Evolutionary conservation across 2,329 filamentous ascomycete species (phyloP).

Genomic region (Coniochaeta pulveracea): DNA sequence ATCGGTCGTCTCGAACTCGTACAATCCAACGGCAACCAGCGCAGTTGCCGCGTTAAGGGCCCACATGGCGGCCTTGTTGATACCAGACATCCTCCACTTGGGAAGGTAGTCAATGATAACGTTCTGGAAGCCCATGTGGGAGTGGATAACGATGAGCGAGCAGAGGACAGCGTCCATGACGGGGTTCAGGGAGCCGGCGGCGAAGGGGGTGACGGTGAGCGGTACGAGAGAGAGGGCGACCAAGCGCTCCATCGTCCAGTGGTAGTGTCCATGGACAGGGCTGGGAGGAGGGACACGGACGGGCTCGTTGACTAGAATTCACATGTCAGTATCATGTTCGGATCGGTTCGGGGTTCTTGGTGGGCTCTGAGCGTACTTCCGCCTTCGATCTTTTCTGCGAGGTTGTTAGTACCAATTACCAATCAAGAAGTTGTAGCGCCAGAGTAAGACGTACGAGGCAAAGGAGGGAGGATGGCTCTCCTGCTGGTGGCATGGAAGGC

Average conservation of each 20-base stretch:
- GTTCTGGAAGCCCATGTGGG: conserved; percentile 89
- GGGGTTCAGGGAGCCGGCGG: conserved; percentile 83
- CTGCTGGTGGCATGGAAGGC: conserved; percentile 79
- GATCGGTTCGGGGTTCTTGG: conserved; percentile 1
- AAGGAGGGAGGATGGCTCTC: conserved; percentile 67
- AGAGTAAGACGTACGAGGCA: conserved; percentile 57
- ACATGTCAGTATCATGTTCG: conserved; percentile 7
- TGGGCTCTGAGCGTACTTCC: conserved; percentile 42
- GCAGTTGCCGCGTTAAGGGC: conserved; percentile 67
- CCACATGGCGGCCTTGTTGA: conserved; percentile 63
- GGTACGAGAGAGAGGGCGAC: conserved; percentile 75
- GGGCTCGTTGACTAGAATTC: conserved; percentile 68
- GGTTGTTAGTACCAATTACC: conserved; percentile 30
- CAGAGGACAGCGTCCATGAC: conserved; percentile 77
- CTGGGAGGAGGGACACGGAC: conserved; percentile 60
- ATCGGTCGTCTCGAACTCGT: conserved; percentile 99
- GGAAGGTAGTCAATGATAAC: conserved; percentile 90
- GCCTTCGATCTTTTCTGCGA: conserved; percentile 61
- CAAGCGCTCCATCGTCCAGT: conserved; percentile 93
- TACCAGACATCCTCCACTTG: conserved; percentile 52
- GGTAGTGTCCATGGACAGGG: conserved; percentile 85
- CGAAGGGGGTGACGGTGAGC: conserved; percentile 82
- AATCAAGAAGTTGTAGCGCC: conserved; percentile 1
- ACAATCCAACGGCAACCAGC: conserved; percentile 75
- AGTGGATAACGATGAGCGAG: conserved; percentile 76